Conservation (phyloP, 352 stramenopile species). For the Peronospora belbahrii region DNA sequence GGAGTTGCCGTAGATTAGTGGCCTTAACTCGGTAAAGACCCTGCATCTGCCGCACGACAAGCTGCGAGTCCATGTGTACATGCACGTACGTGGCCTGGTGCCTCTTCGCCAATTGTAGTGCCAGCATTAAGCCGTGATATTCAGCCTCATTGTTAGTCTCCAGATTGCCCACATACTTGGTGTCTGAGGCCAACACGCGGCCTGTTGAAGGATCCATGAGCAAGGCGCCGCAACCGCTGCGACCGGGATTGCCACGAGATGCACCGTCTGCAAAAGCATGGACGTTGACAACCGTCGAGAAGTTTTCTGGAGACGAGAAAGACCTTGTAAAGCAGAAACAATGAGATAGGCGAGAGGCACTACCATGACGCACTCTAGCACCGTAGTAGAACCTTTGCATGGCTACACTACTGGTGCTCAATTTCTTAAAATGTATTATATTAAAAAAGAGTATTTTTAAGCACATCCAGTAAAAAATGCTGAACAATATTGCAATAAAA, state of each 20-base stretch:
- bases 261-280: constrained; percentile 58
- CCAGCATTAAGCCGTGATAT: constrained; percentile 57
- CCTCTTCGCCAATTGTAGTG: constrained; percentile 42
- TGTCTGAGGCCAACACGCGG: constrained; percentile 33
- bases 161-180: constrained; percentile 43
- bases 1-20: constrained; percentile 37
- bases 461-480: background rate
- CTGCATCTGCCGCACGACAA: constrained; percentile 70
- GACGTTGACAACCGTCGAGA: constrained; percentile 4
- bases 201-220: constrained; percentile 34
- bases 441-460: too few relatives aligned
- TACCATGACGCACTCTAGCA: constrained; percentile 1
- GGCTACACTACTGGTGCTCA: background rate
- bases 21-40: constrained; percentile 67
- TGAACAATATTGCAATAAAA: background rate
- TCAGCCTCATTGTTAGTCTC: constrained; percentile 73
- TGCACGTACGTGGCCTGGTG: constrained; percentile 28
- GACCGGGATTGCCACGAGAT: constrained; percentile 62
- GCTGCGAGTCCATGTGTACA: constrained; percentile 74
- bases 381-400: constrained; percentile 1
- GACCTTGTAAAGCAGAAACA: constrained; percentile 6
- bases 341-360: background rate
- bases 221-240: constrained; percentile 52
- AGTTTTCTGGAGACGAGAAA: background rate
- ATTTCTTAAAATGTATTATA: too few relatives aligned